Conservation (phyloP, 371 early-diverging fungal species). For the Smittium culicis region DNA sequence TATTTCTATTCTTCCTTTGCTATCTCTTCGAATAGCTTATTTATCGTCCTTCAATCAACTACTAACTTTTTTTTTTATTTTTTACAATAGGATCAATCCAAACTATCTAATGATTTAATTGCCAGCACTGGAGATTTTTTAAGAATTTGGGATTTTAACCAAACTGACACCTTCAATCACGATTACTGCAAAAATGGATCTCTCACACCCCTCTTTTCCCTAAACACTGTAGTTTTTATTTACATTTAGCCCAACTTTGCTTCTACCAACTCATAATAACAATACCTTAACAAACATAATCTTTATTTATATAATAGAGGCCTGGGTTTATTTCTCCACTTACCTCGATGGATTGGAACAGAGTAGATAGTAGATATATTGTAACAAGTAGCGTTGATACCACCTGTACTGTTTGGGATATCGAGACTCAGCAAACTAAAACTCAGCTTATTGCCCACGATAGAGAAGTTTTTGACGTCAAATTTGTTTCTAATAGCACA, state of each 20-base stretch:
- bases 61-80: too few species aligned
- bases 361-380: constrained; percentile 60
- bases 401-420: constrained; percentile 96
- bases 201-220: not conserved
- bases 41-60: too few species aligned
- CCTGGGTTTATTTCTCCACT: constrained; percentile 59
- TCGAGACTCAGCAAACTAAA: constrained; percentile 82
- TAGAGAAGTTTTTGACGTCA: constrained; percentile 89
- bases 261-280: constrained; percentile 18
- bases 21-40: too few species aligned
- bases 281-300: constrained; percentile 13
- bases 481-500: constrained; percentile 63
- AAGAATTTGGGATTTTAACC: constrained; percentile 68
- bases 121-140: constrained; percentile 81
- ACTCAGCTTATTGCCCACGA: constrained; percentile 97
- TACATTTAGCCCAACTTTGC: constrained; percentile 6
- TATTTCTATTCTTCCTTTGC: constrained; percentile 11
- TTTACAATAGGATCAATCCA: constrained; percentile 28
- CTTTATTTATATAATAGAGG: constrained; percentile 18
- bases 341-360: constrained; percentile 95
- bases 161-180: not conserved
- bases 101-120: constrained; percentile 47
- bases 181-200: not conserved
- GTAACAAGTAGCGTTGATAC: constrained; percentile 92
- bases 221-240: not conserved